Evolutionary conservation across 352 stramenopile genomes (phyloP), one percentile per base, ranked within the genome.

Genomic region (Pythium aquatile): DNA sequence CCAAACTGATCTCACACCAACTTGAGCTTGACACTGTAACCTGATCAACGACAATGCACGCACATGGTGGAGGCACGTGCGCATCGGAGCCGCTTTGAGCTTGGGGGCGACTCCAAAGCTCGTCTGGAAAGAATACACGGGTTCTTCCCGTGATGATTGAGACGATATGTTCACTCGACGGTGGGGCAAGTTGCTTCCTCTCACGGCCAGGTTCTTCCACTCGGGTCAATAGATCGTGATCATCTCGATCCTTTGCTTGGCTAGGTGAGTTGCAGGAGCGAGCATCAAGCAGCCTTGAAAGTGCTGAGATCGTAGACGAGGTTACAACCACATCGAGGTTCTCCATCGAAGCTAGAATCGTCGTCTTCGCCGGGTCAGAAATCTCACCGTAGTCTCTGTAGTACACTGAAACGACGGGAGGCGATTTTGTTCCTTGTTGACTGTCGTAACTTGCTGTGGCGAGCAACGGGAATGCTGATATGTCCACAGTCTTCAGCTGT

Each of bases 1-100:
- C 81, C 24, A 93, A 28, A n/a, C 59, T 77, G 40, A 91, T 84
- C 2, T 89, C 75, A 58, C 65, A 78, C 69, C 75, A 81, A 17
- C 60, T 61, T 1, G 81, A 63, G 60, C 74, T 84, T 48, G 66
- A 62, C 0, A 87, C 49, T 2, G 74, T 79, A 20, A 77, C 63
- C 1, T 75, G 77, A 65, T 91, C 79, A 20, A 91, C 40, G 2
- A 85, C 74, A 10, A 93, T 11, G n/a, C 72, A 69, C 17, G 28
- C 70, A 65, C 40, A 74, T 54, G 46, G 77, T 78, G 51, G 61
- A 16, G 33, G 63, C 9, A 46, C 37, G 11, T 13, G 29, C 5
- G 48, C 17, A 24, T 20, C 30, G 20, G 44, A 51, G n/a, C 11
- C 30, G 20, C 40, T 13, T 2, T 17, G 24, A 13, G 11, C 33